Evolutionary conservation across 306 rosid genomes (phyloP).

Genomic region (Fragaria iinumae): DNA sequence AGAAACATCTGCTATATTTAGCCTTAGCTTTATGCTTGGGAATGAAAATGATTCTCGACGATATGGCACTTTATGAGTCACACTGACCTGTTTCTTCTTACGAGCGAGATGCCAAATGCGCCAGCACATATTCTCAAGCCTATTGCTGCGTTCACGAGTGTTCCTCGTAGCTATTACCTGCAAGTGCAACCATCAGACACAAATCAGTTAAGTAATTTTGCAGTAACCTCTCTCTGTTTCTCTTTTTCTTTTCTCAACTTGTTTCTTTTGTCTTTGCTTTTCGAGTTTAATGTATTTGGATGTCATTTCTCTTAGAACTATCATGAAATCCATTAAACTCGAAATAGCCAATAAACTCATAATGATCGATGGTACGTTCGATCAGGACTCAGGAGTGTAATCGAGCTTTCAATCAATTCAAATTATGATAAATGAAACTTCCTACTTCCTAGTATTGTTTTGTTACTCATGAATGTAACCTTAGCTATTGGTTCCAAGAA

Average conservation of each 20-base stretch:
- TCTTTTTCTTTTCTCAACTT: background rate
- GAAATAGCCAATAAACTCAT: background rate
- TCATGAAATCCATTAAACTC: background rate
- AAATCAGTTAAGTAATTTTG: background rate
- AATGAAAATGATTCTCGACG: background rate
- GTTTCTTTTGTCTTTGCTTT: background rate
- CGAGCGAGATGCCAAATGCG: slow-evolving; percentile 87
- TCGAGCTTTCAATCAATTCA: background rate
- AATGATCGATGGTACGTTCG: background rate
- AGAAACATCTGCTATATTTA: background rate
- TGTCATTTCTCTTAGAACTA: background rate
- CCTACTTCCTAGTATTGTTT: background rate
- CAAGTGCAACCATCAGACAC: background rate
- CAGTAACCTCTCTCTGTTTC: background rate
- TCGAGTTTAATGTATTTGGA: background rate
- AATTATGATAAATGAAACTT: background rate
- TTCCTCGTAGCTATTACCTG: slow-evolving; percentile 70
- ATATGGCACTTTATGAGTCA: background rate
- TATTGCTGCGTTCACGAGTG: slow-evolving; percentile 52
- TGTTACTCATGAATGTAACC: background rate
- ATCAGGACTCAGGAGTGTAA: no score
- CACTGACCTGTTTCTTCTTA: slow-evolving; percentile 60
- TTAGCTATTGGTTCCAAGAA: background rate
- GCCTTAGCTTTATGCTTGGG: background rate
- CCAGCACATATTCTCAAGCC: slow-evolving; percentile 89